Evolutionary conservation across 441 rosid species (phyloP), one percentile per base, ranked within the genome.

Genomic region (Populus hybrid): DNA sequence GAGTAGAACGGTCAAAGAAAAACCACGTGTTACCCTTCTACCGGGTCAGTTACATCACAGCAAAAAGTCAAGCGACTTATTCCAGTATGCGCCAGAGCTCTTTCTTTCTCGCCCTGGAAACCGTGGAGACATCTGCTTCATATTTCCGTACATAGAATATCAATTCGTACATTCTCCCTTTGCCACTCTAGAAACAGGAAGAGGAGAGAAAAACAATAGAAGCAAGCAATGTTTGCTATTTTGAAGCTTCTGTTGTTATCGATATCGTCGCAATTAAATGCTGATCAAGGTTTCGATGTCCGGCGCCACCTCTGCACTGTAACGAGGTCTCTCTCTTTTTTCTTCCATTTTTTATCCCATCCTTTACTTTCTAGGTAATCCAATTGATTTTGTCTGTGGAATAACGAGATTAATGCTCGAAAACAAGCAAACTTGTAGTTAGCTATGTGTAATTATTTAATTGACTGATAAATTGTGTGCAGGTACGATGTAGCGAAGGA

Each of bases 301-400:
- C 96, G 97, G 61, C 88, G 83, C 20, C 97, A 94, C 78, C 85
- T 95, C 26, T 94, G 93, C 71, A 91, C 98, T 24, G 93, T 89
- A 9, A 77, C 99, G 32, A 89, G 97, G 99, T 93, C 26, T 72
- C 74, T 70, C 35, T 61, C 67, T 73, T 77, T 61, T 78, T 40
- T 40, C 50, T 40, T 1, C 50, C 50, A 80, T 74, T 72, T 72
- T 73, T 18, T 61, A 26, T 64, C 40, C 11, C 32, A 9, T 74
- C 40, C 16, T 11, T 18, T 20, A 4, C 3, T 12, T 4, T 46
- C 6, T 46, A 46, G 20, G 57, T 14, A 46, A 46, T 46, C 57
- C 5, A 46, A 46, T 46, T 46, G 20, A 46, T 46, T 46, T 46
- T 46, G 5, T 46, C 57, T 46, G 4, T 46, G 2, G 57, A 46